phyloP scores from a whole-genome alignment of 805 yeast species.

The Suhomyces kilbournensis region DNA sequence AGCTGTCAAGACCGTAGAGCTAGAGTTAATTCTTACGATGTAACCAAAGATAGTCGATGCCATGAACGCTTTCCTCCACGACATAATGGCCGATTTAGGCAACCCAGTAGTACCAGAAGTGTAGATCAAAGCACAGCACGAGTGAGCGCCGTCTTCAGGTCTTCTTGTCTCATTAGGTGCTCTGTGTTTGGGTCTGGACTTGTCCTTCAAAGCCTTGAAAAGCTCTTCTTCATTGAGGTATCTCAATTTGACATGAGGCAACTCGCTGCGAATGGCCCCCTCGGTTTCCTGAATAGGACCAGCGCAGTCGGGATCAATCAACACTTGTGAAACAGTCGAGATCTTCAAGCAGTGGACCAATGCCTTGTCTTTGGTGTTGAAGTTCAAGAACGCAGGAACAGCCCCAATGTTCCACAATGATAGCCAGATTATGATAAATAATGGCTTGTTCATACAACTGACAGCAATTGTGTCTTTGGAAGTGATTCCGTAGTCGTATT shows the following conservation, averaged over 20 bases:
- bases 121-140: constrained; percentile 71
- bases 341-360: constrained; percentile 76
- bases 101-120: constrained; percentile 95
- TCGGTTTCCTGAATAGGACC: constrained; percentile 51
- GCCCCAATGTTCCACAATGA: constrained; percentile 93
- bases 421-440: constrained; percentile 76
- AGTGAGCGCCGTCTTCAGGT: constrained; percentile 52
- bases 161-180: constrained; percentile 58
- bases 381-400: constrained; percentile 80
- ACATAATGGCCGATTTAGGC: constrained; percentile 90
- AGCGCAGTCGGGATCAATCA: constrained; percentile 72
- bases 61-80: constrained; percentile 80
- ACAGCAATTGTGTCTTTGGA: constrained; percentile 70
- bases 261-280: constrained; percentile 29
- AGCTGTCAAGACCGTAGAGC: constrained; percentile 72
- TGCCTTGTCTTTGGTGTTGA: constrained; percentile 69
- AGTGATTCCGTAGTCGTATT: constrained; percentile 58
- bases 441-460: constrained; percentile 78
- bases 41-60: constrained; percentile 70
- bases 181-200: constrained; percentile 48
- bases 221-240: constrained; percentile 54
- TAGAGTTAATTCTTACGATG: constrained; percentile 55
- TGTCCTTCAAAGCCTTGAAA: constrained; percentile 37
- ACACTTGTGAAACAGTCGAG: constrained; percentile 60
- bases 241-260: constrained; percentile 40